phyloP scores from a whole-genome alignment of 1,139 yeast species.

The Diutina sp. region DNA sequence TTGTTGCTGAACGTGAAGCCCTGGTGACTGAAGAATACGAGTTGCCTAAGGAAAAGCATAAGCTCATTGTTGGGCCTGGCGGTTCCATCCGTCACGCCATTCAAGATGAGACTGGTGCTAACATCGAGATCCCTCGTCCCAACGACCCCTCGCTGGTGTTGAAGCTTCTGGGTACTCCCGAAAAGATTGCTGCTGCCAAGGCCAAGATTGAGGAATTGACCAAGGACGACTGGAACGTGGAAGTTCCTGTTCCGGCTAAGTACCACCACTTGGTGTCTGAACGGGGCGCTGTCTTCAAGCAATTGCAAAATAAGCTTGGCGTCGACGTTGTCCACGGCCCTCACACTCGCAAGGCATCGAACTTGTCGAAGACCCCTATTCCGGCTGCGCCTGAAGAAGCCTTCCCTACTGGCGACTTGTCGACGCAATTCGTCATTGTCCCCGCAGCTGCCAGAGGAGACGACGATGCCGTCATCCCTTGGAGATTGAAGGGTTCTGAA shows the following conservation, averaged over 20 bases:
- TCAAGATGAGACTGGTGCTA: conserved; percentile 58
- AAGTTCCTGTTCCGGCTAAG: conserved; percentile 42
- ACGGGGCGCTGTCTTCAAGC: conserved; percentile 53
- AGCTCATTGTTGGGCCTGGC: conserved; percentile 69
- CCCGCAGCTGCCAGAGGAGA: conserved; percentile 11
- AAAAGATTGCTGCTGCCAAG: conserved; percentile 43
- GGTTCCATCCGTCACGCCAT: conserved; percentile 66
- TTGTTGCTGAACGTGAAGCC: conserved; percentile 57
- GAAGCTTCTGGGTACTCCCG: conserved; percentile 49
- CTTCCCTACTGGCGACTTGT: conserved; percentile 14
- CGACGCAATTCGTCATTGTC: conserved; percentile 27
- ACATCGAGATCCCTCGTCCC: conserved; percentile 57
- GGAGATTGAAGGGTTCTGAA: conserved; percentile 47
- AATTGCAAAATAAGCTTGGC: conserved; percentile 37
- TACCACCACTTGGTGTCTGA: conserved; percentile 54
- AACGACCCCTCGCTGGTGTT: conserved; percentile 32
- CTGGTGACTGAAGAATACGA: conserved; percentile 43
- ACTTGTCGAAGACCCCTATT: conserved; percentile 29
- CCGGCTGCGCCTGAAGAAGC: conserved; percentile 35
- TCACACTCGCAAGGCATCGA: conserved; percentile 34
- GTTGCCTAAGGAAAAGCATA: conserved; percentile 65
- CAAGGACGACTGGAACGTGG: conserved; percentile 34
- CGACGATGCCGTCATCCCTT: conserved; percentile 37
- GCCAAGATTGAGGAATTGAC: conserved; percentile 39
- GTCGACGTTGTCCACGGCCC: conserved; percentile 58